Evolutionary conservation across 768 basidiomycete species (phyloP).

Genomic region (Cystofilobasidium capitatum): DNA sequence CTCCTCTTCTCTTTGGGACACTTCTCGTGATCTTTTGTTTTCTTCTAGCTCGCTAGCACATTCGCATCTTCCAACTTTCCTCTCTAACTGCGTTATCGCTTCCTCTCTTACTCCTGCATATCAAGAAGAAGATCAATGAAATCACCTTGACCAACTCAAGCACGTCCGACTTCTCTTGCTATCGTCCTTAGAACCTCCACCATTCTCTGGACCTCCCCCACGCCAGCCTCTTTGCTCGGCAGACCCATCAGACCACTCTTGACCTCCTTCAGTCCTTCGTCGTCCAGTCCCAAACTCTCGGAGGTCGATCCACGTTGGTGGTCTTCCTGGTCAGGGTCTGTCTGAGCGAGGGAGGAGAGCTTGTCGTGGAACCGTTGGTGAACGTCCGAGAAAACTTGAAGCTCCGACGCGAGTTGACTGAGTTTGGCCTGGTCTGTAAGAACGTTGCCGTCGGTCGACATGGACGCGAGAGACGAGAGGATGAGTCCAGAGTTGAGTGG

Average conservation of each 20-base stretch:
- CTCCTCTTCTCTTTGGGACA: neutral
- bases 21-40: no score
- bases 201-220: conserved; percentile 11
- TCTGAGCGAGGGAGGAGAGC: neutral
- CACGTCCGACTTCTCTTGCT: neutral
- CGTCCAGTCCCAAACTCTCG: neutral
- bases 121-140: no score
- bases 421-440: neutral
- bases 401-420: neutral
- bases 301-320: neutral
- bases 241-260: neutral
- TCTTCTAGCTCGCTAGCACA: no score
- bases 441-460: neutral
- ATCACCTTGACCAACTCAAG: no score
- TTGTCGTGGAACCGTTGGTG: conserved; percentile 24
- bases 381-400: conserved; percentile 20
- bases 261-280: neutral
- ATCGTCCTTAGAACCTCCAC: conserved; percentile 1
- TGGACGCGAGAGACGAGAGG: neutral
- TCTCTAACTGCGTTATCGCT: no score
- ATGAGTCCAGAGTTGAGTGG: conserved; percentile 16
- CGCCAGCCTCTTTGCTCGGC: conserved; percentile 21
- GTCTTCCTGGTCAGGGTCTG: neutral
- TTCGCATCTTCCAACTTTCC: no score
- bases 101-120: no score